Base-by-base conservation (phyloP, 352 stramenopile species). In the Blastocystis hominis region DNA sequence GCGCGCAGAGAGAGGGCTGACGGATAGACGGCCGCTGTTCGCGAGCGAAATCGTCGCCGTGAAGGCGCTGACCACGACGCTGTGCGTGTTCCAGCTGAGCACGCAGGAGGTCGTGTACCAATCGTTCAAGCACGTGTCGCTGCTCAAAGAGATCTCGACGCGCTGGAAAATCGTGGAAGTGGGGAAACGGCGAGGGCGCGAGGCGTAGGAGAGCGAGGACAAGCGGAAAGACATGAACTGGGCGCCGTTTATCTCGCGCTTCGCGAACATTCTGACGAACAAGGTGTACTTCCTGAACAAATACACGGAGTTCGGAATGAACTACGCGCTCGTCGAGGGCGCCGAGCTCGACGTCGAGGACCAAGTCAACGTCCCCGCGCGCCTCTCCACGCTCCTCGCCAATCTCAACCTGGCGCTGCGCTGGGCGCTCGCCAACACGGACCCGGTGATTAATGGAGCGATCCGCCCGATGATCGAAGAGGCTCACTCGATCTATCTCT, bases 381-480 rank as follows among this genome's bases (percentile, higher is more conserved):
- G 77, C 40, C 30, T 87, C 15, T 77, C 77, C 15, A 87, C 77
- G 15, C 64, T 87, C 30, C 47, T 87, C 6, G 77, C 64, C 2
- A 77, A 75, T 50, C 77, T 87, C 24, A 77, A 87, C 55, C 62
- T 87, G 64, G 77, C 77, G 0, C 53, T 77, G 47, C 77, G 77
- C 36, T 87, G 77, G 77, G 77, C 77, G 36, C 38, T 87, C 4
- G 59, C 77, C 13, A 75, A 87, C 34, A 87, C 61, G 61, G 77
- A 87, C 42, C 77, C 77, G 46, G 77, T 87, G n/a, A 87, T 87
- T 47, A 87, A 77, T 40, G 77, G 77, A 24, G 61, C 46, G 17
- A 87, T 87, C 44, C 77, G 77, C 13, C 77, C 77, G 24, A 75
- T 87, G 64, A 87, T 87, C 55, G 77, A 87, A 44, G 77, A 87